Evolutionary conservation across 2,329 filamentous ascomycete species (phyloP), one percentile per base, ranked within the genome.

Genomic region (Hypomyces perniciosus): DNA sequence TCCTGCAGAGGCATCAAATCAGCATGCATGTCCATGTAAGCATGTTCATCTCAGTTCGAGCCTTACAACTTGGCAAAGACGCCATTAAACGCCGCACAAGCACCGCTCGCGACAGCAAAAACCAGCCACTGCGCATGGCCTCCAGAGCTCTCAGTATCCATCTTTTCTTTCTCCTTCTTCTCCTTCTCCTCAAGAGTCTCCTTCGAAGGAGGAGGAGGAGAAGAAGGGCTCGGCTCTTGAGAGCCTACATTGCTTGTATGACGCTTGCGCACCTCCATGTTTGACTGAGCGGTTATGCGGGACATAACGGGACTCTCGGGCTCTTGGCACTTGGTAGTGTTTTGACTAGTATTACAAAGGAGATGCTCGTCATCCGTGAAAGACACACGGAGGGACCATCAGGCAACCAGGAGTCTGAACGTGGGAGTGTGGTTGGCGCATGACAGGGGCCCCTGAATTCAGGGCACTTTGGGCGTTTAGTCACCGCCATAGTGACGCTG

Each of bases 11-110:
- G 20, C 20, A 20, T 20, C 20, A 20, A 20, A 20, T 37, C 8
- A 34, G 2, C 9, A 9, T 46, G 4, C 20, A 20, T 20, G 20
- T 20, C 20, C 20, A 20, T 20, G 10, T 4, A 42, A 13, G 20
- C 33, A 37, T n/a, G 33, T 26, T 9, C n/a, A 30, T 29, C 3
- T n/a, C 27, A 30, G 2, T 13, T 20, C 20, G 38, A 29, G 38
- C 75, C 81, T 62, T 71, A 88, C 85, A 93, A 72, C 69, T 92
- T 93, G 1, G 88, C 88, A 72, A 92, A 90, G 5, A 88, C 84
- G 53, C 88, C 88, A 60, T 93, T 93, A 59, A 88, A 84, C 26
- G 88, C 86, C 31, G 88, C 88, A 62, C 86, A 91, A 48, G 80
- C 83, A 55, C 88, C 88, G 62, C 85, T 89, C 44, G 84, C 81